phyloP scores from a whole-genome alignment of 2,329 filamentous ascomycete genomes.

The Cryphonectria japonica region DNA sequence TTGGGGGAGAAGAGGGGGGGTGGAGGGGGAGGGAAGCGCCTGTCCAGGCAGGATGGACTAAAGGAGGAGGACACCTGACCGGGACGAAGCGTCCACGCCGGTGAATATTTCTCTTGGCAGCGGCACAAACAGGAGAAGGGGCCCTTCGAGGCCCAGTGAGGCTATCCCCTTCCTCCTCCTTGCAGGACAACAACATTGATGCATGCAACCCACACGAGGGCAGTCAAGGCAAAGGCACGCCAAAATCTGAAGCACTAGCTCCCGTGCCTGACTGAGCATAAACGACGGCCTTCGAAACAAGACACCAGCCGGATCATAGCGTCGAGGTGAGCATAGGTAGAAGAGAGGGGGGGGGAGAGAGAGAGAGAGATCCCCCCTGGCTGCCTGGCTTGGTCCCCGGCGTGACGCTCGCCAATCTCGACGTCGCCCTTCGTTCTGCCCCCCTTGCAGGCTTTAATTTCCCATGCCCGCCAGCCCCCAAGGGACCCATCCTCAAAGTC shows the following conservation, averaged over 20 bases:
- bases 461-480: slow-evolving; percentile 13
- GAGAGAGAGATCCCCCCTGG: neutral
- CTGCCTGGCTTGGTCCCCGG: slow-evolving; percentile 1
- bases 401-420: slow-evolving; percentile 28
- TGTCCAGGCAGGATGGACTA: slow-evolving; percentile 20
- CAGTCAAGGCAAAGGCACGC: neutral
- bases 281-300: slow-evolving; percentile 23
- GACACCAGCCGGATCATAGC: slow-evolving; percentile 5
- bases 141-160: neutral
- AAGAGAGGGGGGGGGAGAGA: neutral
- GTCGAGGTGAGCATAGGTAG: neutral
- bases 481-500: slow-evolving; percentile 6
- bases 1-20: neutral
- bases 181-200: slow-evolving; percentile 10
- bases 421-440: slow-evolving; percentile 3
- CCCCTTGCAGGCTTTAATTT: slow-evolving; percentile 14
- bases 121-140: neutral
- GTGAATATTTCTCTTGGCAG: slow-evolving; percentile 7
- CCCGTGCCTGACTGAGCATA: slow-evolving; percentile 15
- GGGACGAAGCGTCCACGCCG: neutral
- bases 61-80: slow-evolving; percentile 12
- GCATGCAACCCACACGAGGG: slow-evolving; percentile 1
- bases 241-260: slow-evolving; percentile 23
- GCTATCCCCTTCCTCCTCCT: slow-evolving; percentile 14
- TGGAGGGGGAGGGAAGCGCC: slow-evolving; percentile 19